Percentiles rank a stretch among this genome's conserved stretches.
These are phyloP conservation scores for Garcia nutans DNA, from an alignment of 345 rosid species.

Conservation along the genomic window DNA sequence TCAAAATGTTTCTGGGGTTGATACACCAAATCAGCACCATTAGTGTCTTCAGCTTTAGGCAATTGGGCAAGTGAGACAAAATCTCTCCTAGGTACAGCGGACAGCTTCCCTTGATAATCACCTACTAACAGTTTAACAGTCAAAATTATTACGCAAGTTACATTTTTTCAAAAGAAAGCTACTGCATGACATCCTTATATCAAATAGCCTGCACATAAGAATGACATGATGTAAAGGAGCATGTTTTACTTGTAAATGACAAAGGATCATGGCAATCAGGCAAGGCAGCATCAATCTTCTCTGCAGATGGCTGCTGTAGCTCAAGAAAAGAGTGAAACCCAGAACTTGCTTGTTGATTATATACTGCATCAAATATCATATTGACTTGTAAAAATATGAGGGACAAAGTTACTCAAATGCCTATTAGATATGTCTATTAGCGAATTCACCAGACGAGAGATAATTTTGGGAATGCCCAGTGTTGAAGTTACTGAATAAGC, in stretches of 20 bases:
- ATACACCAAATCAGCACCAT: slow-evolving; percentile 42
- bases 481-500: no score
- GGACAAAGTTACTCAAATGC: not conserved
- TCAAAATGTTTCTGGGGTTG: slow-evolving; percentile 51
- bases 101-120: slow-evolving; percentile 48
- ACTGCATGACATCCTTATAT: not conserved
- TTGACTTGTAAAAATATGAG: slow-evolving; percentile 14
- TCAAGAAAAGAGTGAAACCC: slow-evolving; percentile 48
- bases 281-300: slow-evolving; percentile 41
- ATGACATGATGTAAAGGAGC: slow-evolving; percentile 12
- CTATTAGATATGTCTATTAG: no score
- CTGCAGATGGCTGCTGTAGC: slow-evolving; percentile 40
- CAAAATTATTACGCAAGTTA: slow-evolving; percentile 17
- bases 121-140: slow-evolving; percentile 42
- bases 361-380: slow-evolving; percentile 44
- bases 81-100: slow-evolving; percentile 31
- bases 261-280: slow-evolving; percentile 43
- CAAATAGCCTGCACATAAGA: slow-evolving; percentile 4
- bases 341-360: slow-evolving; percentile 61
- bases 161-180: slow-evolving; percentile 12
- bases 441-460: slow-evolving; percentile 6
- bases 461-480: no score
- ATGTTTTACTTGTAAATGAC: slow-evolving; percentile 47
- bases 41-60: slow-evolving; percentile 36
- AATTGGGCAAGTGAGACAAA: slow-evolving; percentile 35